Evolutionary conservation across 441 rosid genomes (phyloP).

Genomic region (Flueggea neowawraea): DNA sequence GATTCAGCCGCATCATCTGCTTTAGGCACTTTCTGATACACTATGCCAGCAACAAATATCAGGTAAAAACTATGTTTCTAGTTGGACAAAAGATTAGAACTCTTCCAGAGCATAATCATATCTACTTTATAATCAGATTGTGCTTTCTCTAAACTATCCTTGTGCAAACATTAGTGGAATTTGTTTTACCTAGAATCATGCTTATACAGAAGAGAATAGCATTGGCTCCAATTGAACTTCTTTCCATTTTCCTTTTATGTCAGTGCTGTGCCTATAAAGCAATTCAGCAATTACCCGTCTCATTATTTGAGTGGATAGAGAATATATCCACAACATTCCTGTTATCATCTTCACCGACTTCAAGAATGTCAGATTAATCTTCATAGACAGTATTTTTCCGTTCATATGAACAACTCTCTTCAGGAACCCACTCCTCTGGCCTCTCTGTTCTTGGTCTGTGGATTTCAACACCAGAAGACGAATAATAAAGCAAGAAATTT

Average conservation of each 20-base stretch:
- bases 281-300: slow-evolving; percentile 32
- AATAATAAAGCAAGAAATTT: not conserved
- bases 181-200: too few relatives aligned
- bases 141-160: too few relatives aligned
- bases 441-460: slow-evolving; percentile 68
- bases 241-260: too few relatives aligned
- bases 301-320: slow-evolving; percentile 60
- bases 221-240: too few relatives aligned
- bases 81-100: too few relatives aligned
- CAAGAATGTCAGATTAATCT: slow-evolving; percentile 35
- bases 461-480: slow-evolving; percentile 12
- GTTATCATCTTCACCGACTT: slow-evolving; percentile 38
- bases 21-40: slow-evolving; percentile 47
- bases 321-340: slow-evolving; percentile 70
- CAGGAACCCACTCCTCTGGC: slow-evolving; percentile 97
- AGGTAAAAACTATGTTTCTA: too few relatives aligned
- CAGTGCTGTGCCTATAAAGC: too few relatives aligned
- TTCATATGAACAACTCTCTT: slow-evolving; percentile 37
- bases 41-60: slow-evolving; percentile 25
- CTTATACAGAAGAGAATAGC: too few relatives aligned
- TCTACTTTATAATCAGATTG: too few relatives aligned
- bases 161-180: too few relatives aligned
- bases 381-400: slow-evolving; percentile 30
- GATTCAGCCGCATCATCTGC: slow-evolving; percentile 35
- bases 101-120: too few relatives aligned